Conservation (phyloP, 495 filamentous ascomycete genomes). For the Penicillium cataractarum region DNA sequence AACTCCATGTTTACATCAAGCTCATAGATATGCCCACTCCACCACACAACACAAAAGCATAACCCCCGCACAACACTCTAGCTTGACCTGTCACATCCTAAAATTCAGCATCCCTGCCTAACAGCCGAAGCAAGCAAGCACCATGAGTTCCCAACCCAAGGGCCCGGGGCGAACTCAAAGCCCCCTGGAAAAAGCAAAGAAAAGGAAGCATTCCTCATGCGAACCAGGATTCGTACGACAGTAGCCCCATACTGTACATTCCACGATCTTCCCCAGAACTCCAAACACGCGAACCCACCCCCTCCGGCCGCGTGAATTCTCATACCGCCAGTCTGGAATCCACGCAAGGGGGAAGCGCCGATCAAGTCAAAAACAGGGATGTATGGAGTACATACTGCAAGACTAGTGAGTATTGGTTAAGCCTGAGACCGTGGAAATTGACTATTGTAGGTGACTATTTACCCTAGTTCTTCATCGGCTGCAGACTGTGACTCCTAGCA, state of each 20-base stretch:
- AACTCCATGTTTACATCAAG: not conserved
- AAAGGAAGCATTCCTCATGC: not conserved
- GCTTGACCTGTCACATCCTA: not conserved
- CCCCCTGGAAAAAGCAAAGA: slow-evolving; percentile 12
- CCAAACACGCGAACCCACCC: slow-evolving; percentile 13
- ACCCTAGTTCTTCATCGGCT: not conserved
- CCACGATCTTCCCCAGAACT: slow-evolving; percentile 17
- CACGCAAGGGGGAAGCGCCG: slow-evolving; percentile 30
- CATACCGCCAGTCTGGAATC: slow-evolving; percentile 16
- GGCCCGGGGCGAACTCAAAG: slow-evolving; percentile 8
- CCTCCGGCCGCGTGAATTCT: slow-evolving; percentile 8
- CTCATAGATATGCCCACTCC: not conserved
- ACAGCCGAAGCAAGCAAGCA: not conserved
- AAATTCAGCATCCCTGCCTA: not conserved
- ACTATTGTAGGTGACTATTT: not conserved
- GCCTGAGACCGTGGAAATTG: not conserved
- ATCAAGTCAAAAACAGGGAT: slow-evolving; percentile 20
- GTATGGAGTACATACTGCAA: not conserved
- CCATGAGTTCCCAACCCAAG: not conserved
- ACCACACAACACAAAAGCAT: not conserved
- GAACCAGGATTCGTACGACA: not conserved
- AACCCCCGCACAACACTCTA: not conserved
- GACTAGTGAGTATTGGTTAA: not conserved
- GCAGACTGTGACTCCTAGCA: not conserved
- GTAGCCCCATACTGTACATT: not conserved